Conservation (phyloP, 2,329 filamentous ascomycete genomes). For the Colletotrichum sansevieriae region DNA sequence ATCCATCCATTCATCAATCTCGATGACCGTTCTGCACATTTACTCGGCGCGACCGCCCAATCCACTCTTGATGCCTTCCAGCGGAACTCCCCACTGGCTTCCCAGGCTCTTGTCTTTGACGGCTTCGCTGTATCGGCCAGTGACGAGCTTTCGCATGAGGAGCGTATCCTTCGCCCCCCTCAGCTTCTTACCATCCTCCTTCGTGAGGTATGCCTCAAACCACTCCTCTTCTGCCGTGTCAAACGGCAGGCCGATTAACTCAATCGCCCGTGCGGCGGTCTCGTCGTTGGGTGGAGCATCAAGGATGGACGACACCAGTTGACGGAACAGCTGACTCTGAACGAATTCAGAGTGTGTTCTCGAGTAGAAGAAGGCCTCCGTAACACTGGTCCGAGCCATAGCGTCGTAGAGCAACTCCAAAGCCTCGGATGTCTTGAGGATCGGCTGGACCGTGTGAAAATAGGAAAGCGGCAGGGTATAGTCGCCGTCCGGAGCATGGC, state of each 20-base stretch:
- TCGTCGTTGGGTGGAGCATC: conserved; percentile 54
- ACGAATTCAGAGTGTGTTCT: conserved; percentile 72
- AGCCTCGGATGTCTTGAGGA: conserved; percentile 73
- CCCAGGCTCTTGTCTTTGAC: conserved; percentile 58
- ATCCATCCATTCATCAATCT: not conserved
- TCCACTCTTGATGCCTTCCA: conserved; percentile 65
- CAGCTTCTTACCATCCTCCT: conserved; percentile 73
- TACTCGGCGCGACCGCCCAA: conserved; percentile 44
- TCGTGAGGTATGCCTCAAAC: conserved; percentile 77
- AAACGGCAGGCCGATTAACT: conserved; percentile 81
- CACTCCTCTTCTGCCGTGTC: conserved; percentile 77
- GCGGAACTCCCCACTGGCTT: conserved; percentile 62
- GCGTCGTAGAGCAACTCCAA: conserved; percentile 78
- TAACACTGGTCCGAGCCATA: conserved; percentile 74
- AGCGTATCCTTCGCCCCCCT: conserved; percentile 79
- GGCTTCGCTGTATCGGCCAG: conserved; percentile 68
- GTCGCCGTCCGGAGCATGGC: conserved; percentile 70
- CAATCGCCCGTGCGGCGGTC: conserved; percentile 69
- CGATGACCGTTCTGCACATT: not conserved
- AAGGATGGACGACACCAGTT: conserved; percentile 72
- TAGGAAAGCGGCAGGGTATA: conserved; percentile 80
- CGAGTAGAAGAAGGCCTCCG: conserved; percentile 81
- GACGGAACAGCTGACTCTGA: conserved; percentile 75
- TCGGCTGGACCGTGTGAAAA: conserved; percentile 81
- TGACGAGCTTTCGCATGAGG: conserved; percentile 79